These are phyloP conservation scores for Colletotrichum costaricense DNA, from an alignment of 2,329 filamentous ascomycete genomes.

Conservation along the genomic window DNA sequence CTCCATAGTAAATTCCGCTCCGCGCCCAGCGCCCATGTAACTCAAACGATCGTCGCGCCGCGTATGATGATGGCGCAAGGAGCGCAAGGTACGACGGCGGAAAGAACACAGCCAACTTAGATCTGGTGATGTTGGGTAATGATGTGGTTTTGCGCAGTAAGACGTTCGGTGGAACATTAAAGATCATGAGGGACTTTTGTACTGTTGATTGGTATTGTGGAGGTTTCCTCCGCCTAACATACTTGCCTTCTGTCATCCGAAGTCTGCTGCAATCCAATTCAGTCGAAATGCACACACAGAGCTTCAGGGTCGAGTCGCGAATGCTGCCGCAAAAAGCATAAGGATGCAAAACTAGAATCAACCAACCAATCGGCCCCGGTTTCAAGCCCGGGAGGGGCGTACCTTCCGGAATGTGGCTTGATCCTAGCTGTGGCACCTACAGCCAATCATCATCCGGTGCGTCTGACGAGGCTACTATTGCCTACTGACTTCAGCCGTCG, in stretches of 20 bases:
- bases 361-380: not conserved
- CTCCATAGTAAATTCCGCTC: not conserved
- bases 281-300: not conserved
- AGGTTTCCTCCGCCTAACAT: not conserved
- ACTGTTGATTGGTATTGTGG: no score
- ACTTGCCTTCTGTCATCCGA: not conserved
- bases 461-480: slow-evolving; percentile 28
- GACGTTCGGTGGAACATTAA: not conserved
- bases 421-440: not conserved
- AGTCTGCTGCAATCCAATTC: not conserved
- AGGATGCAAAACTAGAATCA: not conserved
- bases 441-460: slow-evolving; percentile 2
- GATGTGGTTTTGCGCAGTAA: not conserved
- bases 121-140: not conserved
- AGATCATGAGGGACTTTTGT: not conserved
- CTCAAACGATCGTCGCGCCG: not conserved
- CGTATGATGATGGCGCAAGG: slow-evolving; percentile 18
- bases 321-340: not conserved
- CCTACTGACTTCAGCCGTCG: not conserved
- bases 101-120: not conserved
- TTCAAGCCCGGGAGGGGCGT: not conserved
- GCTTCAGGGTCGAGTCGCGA: not conserved
- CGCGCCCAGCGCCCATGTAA: slow-evolving; percentile 2
- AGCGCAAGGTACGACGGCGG: not conserved
- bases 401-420: slow-evolving; percentile 12